These are phyloP conservation scores for Kodamaea restingae DNA, from an alignment of 805 yeast genomes.

Conservation along the genomic window DNA sequence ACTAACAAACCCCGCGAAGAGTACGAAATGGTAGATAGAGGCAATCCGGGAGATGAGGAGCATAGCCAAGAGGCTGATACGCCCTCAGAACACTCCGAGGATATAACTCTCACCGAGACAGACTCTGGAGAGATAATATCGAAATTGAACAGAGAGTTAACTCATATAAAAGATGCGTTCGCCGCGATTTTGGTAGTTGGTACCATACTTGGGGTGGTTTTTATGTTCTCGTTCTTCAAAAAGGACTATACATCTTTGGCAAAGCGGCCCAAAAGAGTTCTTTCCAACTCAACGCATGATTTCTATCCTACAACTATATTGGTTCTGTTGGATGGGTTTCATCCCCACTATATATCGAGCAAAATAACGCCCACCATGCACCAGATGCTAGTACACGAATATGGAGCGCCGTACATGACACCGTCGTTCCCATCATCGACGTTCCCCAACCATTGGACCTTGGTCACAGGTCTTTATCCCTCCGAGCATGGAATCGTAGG, in stretches of 20 bases:
- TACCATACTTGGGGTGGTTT: background rate
- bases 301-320: constrained; percentile 78
- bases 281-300: constrained; percentile 60
- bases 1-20: constrained; percentile 2
- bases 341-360: constrained; percentile 76
- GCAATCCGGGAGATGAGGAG: too few relatives aligned
- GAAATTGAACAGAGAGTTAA: too few relatives aligned
- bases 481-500: constrained; percentile 84
- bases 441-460: constrained; percentile 89
- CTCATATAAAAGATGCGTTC: too few relatives aligned
- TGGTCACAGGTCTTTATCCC: constrained; percentile 83
- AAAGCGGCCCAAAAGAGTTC: constrained; percentile 10
- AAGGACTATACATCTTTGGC: too few relatives aligned
- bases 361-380: constrained; percentile 69
- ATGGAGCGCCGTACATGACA: constrained; percentile 75
- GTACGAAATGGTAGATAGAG: constrained; percentile 12
- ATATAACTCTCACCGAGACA: background rate
- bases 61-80: too few relatives aligned
- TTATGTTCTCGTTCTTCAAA: too few relatives aligned
- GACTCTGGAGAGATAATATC: background rate
- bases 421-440: constrained; percentile 89
- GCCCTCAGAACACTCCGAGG: constrained; percentile 1
- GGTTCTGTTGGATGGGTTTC: constrained; percentile 84
- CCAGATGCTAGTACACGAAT: constrained; percentile 46
- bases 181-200: constrained; percentile 4